Conservation (phyloP, 495 filamentous ascomycete genomes). For the Xylaria palmicola region DNA sequence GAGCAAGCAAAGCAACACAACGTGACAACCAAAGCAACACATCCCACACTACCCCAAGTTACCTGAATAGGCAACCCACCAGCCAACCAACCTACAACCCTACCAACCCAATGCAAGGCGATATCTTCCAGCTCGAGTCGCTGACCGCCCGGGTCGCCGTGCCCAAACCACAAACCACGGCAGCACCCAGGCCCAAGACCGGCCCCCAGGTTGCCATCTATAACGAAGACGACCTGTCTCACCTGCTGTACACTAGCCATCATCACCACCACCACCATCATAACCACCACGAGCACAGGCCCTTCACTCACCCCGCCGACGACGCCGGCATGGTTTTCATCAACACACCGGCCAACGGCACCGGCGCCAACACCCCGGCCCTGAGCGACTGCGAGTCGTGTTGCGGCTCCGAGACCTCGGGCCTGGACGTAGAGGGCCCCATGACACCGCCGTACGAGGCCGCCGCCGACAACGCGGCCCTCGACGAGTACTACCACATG, state of each 20-base stretch:
- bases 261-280: slow-evolving; percentile 25
- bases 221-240: slow-evolving; percentile 44
- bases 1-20: neutral
- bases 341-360: slow-evolving; percentile 25
- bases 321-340: slow-evolving; percentile 24
- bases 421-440: slow-evolving; percentile 22
- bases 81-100: neutral
- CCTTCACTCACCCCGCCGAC: slow-evolving; percentile 10
- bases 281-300: slow-evolving; percentile 15
- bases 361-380: slow-evolving; percentile 24
- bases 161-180: slow-evolving; percentile 3
- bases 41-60: neutral
- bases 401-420: slow-evolving; percentile 8
- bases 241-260: slow-evolving; percentile 28
- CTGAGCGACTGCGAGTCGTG: slow-evolving; percentile 33
- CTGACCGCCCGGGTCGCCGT: slow-evolving; percentile 16
- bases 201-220: slow-evolving; percentile 39
- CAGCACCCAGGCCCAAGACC: slow-evolving; percentile 8
- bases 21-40: neutral
- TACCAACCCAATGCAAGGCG: slow-evolving; percentile 28
- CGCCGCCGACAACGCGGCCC: neutral
- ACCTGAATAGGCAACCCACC: neutral
- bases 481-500: slow-evolving; percentile 9
- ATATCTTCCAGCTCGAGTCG: slow-evolving; percentile 32
- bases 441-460: slow-evolving; percentile 12